Evolutionary conservation across 306 rosid genomes (phyloP), one percentile per base, ranked within the genome.

Genomic region (Vigna trinervia): DNA sequence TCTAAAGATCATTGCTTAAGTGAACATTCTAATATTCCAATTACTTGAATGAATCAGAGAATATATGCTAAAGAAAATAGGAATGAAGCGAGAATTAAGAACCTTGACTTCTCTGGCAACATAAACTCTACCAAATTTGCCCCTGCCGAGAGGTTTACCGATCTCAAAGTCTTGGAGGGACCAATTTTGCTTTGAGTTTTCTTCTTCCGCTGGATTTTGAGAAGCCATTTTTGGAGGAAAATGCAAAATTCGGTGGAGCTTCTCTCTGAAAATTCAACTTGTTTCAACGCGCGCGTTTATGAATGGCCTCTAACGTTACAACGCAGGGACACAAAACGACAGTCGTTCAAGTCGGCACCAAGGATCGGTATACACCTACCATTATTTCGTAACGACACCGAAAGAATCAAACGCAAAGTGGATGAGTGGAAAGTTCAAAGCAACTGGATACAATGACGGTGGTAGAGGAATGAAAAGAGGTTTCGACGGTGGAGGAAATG

Each of bases 71-170:
- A 7, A 30, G 34, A n/a, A 65, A 46, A 45, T 23, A 0, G 57
- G 41, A 47, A 47, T 36, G 5, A 66, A 51, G 47, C 0, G 45
- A 41, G 66, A 73, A 26, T 26, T 28, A 10, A 48, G 43, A 11
- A 81, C 98, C 92, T 89, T 86, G 48, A 61, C 14, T 85, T 93
- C 97, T 78, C 97, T 89, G 60, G 97, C 96, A 52, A 91, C 86
- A 62, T 93, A 93, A 64, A 93, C 98, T 47, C 97, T 75, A 15
- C 98, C 98, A 80, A 93, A 93, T 77, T 93, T 93, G n/a, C 97
- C 98, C 76, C 72, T 91, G 0, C 98, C 97, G 8, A 93, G 93
- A 17, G 93, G 97, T 59, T 89, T 93, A 46, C 97, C 97, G 54
- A 93, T 89, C 87, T 91, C 92, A 83, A 93, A 93, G 62, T 91